Base-by-base conservation (phyloP, 345 rosid species). In the Populus pruinosa region DNA sequence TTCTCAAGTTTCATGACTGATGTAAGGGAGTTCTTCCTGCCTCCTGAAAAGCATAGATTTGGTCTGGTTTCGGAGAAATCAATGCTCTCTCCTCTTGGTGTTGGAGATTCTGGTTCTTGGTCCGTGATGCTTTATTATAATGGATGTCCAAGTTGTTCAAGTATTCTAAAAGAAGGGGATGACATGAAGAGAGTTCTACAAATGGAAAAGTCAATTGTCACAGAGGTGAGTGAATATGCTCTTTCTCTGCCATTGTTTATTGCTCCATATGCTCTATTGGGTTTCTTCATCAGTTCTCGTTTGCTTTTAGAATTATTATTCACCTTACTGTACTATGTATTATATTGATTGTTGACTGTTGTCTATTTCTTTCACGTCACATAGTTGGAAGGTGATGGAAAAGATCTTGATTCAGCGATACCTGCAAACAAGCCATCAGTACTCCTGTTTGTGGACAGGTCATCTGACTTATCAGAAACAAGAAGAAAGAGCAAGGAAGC, bases 391-490 rank as follows among this genome's bases (percentile, higher is more conserved):
- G 85, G 82, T 63, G 79, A 87, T 75, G 85, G 82, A 71, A 87
- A 82, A 74, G 86, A 88, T 80, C 72, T 82, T 72, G 87, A 83
- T 77, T 84, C 84, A 59, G 82, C 82, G 78, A 84, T 95, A 73
- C 92, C 96, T 71, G 85, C 89, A 86, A 83, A 86, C 81, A 85
- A 87, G 85, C 92, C 97, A 27, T 96, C 96, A 0, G 73, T 91
- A 55, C 86, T 96, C 80, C 90, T 96, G 61, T 91, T 96, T 81
- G 92, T 96, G 78, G 99, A 93, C 81, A 91, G 97, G 87, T 91
- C 88, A 74, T 85, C 91, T 38, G 87, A 83, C 61, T 85, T 84
- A 31, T 77, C 79, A 81, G 89, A 90, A 78, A 85, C 81, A 63
- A 91, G 90, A 82, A 83, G 81, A 74, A 87, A 83, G 77, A 85